Evolutionary conservation across 1,284 basidiomycete species (phyloP).

Genomic region (Cystobasidium sp.): DNA sequence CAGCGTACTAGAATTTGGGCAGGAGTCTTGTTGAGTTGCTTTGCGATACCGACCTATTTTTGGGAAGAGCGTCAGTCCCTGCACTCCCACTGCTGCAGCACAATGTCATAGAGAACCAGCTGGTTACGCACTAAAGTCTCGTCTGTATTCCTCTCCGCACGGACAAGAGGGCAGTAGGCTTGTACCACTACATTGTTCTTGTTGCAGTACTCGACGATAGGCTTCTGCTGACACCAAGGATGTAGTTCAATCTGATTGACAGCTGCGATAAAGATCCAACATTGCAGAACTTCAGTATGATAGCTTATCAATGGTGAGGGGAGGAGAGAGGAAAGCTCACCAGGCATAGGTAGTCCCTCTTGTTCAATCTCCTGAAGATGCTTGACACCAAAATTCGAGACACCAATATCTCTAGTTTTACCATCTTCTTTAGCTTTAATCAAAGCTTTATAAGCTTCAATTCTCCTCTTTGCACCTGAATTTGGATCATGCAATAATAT

Average conservation of each 20-base stretch:
- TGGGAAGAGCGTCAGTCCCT: no score
- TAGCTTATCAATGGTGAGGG: no score
- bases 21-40: conserved; percentile 61
- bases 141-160: conserved; percentile 65
- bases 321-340: not conserved
- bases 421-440: conserved; percentile 34
- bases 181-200: conserved; percentile 71
- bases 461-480: conserved; percentile 44
- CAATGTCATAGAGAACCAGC: not conserved
- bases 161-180: conserved; percentile 63
- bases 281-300: no score
- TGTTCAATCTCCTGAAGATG: conserved; percentile 47
- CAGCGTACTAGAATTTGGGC: conserved; percentile 79
- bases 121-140: conserved; percentile 53
- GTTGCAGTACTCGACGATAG: conserved; percentile 64
- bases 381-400: conserved; percentile 46
- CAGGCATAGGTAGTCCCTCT: conserved; percentile 29
- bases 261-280: conserved; percentile 3
- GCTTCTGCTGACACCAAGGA: conserved; percentile 43
- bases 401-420: conserved; percentile 44
- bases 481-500: conserved; percentile 46
- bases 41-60: conserved; percentile 60
- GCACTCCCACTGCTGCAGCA: conserved; percentile 58
- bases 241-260: conserved; percentile 45
- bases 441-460: conserved; percentile 45